phyloP scores from a whole-genome alignment of 2,329 filamentous ascomycete species.

The Botrytis squamosa region DNA sequence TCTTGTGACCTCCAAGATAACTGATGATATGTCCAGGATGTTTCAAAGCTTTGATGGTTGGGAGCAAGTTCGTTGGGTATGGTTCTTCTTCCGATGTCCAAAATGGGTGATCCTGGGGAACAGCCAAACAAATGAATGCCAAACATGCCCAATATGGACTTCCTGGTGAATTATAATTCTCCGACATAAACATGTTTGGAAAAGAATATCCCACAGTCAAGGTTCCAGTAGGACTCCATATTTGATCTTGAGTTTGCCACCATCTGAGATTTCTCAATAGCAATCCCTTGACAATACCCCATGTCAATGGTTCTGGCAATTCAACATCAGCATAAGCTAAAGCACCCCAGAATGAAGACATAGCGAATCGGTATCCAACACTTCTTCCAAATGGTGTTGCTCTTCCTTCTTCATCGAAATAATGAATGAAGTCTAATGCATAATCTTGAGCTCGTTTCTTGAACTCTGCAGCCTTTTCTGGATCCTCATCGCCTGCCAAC shows the following conservation, averaged over 20 bases:
- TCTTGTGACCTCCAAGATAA: conserved; percentile 69
- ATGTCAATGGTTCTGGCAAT: conserved; percentile 67
- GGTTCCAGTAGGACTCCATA: conserved; percentile 73
- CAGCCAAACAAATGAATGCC: conserved; percentile 70
- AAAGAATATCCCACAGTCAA: conserved; percentile 74
- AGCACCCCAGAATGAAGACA: conserved; percentile 81
- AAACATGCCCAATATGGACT: conserved; percentile 75
- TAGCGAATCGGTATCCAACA: conserved; percentile 79
- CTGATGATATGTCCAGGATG: conserved; percentile 74
- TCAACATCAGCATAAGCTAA: conserved; percentile 74
- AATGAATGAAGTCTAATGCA: conserved; percentile 71
- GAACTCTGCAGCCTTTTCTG: conserved; percentile 65
- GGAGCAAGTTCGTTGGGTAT: conserved; percentile 54
- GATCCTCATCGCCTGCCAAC: conserved; percentile 65
- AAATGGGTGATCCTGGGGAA: conserved; percentile 69
- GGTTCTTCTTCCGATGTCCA: conserved; percentile 69
- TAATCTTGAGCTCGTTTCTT: conserved; percentile 63
- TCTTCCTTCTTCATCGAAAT: conserved; percentile 70
- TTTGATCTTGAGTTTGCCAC: conserved; percentile 75
- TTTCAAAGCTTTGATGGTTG: conserved; percentile 57
- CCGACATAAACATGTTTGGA: conserved; percentile 76
- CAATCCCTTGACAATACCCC: conserved; percentile 77
- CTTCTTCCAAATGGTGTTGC: conserved; percentile 76
- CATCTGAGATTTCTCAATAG: conserved; percentile 72
- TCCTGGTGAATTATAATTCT: conserved; percentile 80